Base-by-base conservation (phyloP, 1,139 yeast species). In the Geotrichum siamense region DNA sequence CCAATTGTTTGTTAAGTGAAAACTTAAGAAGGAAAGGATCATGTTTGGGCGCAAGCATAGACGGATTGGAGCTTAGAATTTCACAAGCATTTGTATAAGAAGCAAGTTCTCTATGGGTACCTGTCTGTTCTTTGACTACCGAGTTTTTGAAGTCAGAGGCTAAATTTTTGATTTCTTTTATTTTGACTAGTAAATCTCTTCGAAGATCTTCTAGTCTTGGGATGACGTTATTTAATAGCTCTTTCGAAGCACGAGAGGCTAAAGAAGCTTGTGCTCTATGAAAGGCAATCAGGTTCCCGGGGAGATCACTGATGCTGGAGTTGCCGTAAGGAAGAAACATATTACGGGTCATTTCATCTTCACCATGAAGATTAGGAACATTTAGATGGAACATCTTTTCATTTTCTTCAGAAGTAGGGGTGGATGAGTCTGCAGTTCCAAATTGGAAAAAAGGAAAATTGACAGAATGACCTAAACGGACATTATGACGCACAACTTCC, bases 121-220 rank as follows among this genome's bases (percentile, higher is more conserved):
- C 81, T 33, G 66, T 65, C 46, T 83, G 68, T 60, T 86, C 95
- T 57, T 75, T 78, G 29, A 71, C 69, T 52, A 87, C 79, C 45
- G 77, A 75, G 58, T 82, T 83, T 56, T 81, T 82, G 65, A 89
- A 89, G 62, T 89, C 96, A 37, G 84, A 78, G 53, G 82, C 81
- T 49, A 87, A 67, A 45, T 82, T 75, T 59, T 79, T 82, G 55
- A 89, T 87, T 62, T 89, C 96, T 63, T 82, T 86, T 51, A 87
- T 85, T 60, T 89, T 87, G 41, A 85, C 79, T 49, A 82, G 64
- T 49, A 89, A 69, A 61, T 87, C 96, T 50, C 85, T 75, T 55
- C 93, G 75, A 55, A 89, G 71, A 56, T 84, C 95, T 59, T 86
- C 96, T 36, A 89, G 69, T 51, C 93, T 75, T 34, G 96, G 96